Evolutionary conservation across 2,329 filamentous ascomycete genomes (phyloP).

Genomic region (Aspergillus felis): DNA sequence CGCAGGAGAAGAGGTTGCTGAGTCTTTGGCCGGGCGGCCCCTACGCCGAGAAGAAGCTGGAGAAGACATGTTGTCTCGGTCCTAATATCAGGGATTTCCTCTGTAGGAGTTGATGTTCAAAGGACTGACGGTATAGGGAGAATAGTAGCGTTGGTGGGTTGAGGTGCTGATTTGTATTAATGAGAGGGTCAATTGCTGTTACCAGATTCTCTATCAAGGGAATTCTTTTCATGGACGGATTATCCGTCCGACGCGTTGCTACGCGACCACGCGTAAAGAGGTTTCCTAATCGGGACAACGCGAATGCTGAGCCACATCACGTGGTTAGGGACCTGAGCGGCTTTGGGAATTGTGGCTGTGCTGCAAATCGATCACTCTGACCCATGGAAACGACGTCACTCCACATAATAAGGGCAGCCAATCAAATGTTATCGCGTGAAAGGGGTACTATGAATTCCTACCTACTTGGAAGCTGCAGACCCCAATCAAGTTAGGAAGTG

Average conservation of each 20-base stretch:
- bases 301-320: slow-evolving; percentile 11
- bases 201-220: slow-evolving; percentile 1
- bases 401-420: not conserved
- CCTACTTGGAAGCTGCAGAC: not conserved
- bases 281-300: slow-evolving; percentile 24
- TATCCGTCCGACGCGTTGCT: slow-evolving; percentile 18
- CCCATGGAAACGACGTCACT: not conserved
- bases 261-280: slow-evolving; percentile 34
- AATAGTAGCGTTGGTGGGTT: slow-evolving; percentile 6
- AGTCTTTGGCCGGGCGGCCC: slow-evolving; percentile 38
- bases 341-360: not conserved
- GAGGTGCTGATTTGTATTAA: slow-evolving; percentile 15
- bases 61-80: slow-evolving; percentile 38
- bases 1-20: slow-evolving; percentile 38
- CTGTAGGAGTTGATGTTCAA: not conserved
- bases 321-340: not conserved
- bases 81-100: slow-evolving; percentile 4
- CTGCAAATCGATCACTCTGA: not conserved
- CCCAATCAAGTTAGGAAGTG: not conserved
- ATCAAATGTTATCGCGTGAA: not conserved
- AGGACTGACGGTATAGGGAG: slow-evolving; percentile 5
- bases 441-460: not conserved
- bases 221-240: slow-evolving; percentile 10
- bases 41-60: slow-evolving; percentile 40
- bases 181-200: slow-evolving; percentile 22